Conservation (phyloP, 306 rosid genomes). For the Acacia melanoxylon region DNA sequence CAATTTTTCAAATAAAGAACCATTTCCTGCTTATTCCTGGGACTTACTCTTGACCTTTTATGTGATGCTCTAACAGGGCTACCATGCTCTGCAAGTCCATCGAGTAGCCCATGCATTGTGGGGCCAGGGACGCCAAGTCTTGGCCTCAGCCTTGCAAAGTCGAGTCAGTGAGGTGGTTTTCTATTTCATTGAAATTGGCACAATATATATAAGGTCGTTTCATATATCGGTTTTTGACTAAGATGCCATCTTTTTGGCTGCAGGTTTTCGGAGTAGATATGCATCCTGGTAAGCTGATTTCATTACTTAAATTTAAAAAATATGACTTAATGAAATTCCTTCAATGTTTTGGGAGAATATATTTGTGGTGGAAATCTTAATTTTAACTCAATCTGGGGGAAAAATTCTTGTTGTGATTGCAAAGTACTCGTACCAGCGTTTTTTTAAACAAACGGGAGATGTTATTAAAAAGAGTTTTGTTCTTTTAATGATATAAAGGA, state of each 20-base stretch:
- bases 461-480: not conserved
- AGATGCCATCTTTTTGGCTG: constrained; percentile 23
- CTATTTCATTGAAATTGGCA: constrained; percentile 28
- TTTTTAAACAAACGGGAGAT: constrained; percentile 23
- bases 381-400: not conserved
- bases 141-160: constrained; percentile 90
- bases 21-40: constrained; percentile 7
- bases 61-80: constrained; percentile 60
- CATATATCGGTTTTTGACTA: constrained; percentile 25
- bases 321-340: not conserved
- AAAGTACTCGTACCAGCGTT: not conserved
- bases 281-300: constrained; percentile 76
- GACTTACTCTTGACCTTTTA: constrained; percentile 21
- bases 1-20: not conserved
- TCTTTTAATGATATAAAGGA: constrained; percentile 11
- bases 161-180: constrained; percentile 80
- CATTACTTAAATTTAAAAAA: not conserved
- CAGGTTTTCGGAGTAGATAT: constrained; percentile 95
- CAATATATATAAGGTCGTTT: not conserved
- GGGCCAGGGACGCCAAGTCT: constrained; percentile 75
- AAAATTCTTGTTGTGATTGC: constrained; percentile 13
- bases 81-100: constrained; percentile 81
- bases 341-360: constrained; percentile 3
- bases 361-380: constrained; percentile 3
- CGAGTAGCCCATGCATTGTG: constrained; percentile 84